phyloP scores from a whole-genome alignment of 2,329 filamentous ascomycete genomes.

The Paradendryphiella salina region DNA sequence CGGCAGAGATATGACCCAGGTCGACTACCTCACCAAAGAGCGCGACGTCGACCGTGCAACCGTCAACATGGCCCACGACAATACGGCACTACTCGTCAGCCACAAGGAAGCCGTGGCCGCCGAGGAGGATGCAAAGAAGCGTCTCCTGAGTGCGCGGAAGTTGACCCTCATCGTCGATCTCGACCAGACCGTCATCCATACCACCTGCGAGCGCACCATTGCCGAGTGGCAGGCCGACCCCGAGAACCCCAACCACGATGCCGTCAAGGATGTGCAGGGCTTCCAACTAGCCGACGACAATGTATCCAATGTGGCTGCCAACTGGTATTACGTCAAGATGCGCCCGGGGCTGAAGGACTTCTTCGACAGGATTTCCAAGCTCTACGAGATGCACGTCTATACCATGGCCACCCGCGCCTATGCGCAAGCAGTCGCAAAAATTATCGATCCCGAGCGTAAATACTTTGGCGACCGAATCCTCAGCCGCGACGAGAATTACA shows the following conservation, averaged over 20 bases:
- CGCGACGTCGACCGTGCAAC: slow-evolving; percentile 82
- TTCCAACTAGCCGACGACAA: slow-evolving; percentile 87
- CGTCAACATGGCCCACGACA: slow-evolving; percentile 94
- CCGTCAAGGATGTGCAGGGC: slow-evolving; percentile 82
- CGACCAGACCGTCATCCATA: slow-evolving; percentile 98
- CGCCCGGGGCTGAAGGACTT: slow-evolving; percentile 84
- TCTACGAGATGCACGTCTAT: slow-evolving; percentile 97
- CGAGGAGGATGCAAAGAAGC: slow-evolving; percentile 83
- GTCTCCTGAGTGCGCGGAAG: slow-evolving; percentile 78
- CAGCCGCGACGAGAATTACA: slow-evolving; percentile 95
- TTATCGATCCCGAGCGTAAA: slow-evolving; percentile 86
- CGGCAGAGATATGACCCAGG: slow-evolving; percentile 92
- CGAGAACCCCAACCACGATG: slow-evolving; percentile 85
- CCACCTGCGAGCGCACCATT: slow-evolving; percentile 93
- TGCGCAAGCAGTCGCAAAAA: slow-evolving; percentile 84
- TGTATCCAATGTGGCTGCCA: slow-evolving; percentile 41
- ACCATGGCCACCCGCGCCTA: slow-evolving; percentile 99
- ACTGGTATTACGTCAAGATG: slow-evolving; percentile 97
- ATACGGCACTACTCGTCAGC: slow-evolving; percentile 83
- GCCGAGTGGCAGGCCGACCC: slow-evolving; percentile 93
- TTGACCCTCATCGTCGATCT: slow-evolving; percentile 94
- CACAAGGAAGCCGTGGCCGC: slow-evolving; percentile 75
- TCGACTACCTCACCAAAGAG: slow-evolving; percentile 78
- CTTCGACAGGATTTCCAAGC: slow-evolving; percentile 71
- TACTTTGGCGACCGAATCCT: slow-evolving; percentile 94